Base-by-base conservation (phyloP, 257 asterid genomes). In the Sherardia arvensis region DNA sequence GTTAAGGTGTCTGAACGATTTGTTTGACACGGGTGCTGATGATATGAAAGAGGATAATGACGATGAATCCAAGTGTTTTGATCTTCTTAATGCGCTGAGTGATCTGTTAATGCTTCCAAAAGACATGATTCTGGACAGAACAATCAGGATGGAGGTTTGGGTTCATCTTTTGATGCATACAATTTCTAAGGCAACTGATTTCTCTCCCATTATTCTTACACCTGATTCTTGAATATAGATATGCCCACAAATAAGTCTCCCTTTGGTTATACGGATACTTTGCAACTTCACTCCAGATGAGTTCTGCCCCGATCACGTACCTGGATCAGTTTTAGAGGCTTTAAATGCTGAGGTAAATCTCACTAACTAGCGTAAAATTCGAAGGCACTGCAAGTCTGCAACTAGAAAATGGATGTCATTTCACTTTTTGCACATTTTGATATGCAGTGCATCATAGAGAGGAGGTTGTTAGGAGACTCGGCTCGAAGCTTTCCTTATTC, bases 21-120 rank as follows among this genome's bases (percentile, higher is more conserved):
- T 73, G 70, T 78, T 89, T 60, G 94, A 91, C 78, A 68, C 74
- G 66, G 84, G 77, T 54, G 66, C 64, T 53, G 86, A 74, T 65
- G 70, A 74, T 65, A 53, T 69, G 34, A 64, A 34, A 27, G 47
- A 56, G 72, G 69, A 27, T 59, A 68, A 56, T 54, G 70, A 71
- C 10, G 75, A 77, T 60, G 85, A 81, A 77, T 82, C 65, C 1
- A 86, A 83, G 67, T 68, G 76, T 71, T 93, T 93, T 76, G 76
- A 76, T 53, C 99, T 93, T 71, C 96, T 93, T 20, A 87, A 80
- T 67, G 78, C 83, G 53, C 72, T 89, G 77, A 85, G 97, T 69
- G 99, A 87, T 78, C 95, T 93, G 78, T 83, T 90, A 72, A 93
- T 93, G 97, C 96, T 93, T 71, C 99, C 99, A 9, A 93, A 93